Evolutionary conservation across 305 asterid genomes (phyloP).

Genomic region (Fraxinus velutina): DNA sequence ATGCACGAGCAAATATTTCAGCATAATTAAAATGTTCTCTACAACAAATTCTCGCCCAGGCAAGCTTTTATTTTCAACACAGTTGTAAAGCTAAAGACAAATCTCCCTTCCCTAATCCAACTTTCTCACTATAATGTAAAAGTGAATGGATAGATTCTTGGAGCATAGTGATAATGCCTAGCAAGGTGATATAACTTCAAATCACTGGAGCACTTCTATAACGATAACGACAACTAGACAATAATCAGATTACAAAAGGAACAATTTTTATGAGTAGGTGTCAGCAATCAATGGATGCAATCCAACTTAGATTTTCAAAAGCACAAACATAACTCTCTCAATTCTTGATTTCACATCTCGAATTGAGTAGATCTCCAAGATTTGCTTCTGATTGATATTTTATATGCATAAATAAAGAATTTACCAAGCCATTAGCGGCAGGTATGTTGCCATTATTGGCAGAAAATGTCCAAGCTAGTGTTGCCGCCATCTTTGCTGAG

Average conservation of each 20-base stretch:
- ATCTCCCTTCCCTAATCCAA: neutral
- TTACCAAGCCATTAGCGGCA: conserved; percentile 58
- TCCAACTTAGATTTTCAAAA: neutral
- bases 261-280: neutral
- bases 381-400: neutral
- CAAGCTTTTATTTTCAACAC: neutral
- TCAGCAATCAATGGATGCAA: conserved; percentile 5
- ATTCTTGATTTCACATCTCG: neutral
- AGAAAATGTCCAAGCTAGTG: conserved; percentile 68
- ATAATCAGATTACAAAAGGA: conserved; percentile 2
- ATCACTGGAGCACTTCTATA: neutral
- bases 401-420: conserved; percentile 3
- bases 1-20: conserved; percentile 2
- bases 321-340: neutral
- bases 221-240: neutral
- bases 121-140: neutral
- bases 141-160: neutral
- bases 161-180: neutral
- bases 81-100: neutral
- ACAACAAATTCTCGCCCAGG: neutral
- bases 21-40: conserved; percentile 4
- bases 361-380: conserved; percentile 18
- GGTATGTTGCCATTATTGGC: conserved; percentile 63
- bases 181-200: neutral
- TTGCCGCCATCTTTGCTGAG: conserved; percentile 64